Conservation (phyloP, 208 protist species). For the Phytomonas sp. region DNA sequence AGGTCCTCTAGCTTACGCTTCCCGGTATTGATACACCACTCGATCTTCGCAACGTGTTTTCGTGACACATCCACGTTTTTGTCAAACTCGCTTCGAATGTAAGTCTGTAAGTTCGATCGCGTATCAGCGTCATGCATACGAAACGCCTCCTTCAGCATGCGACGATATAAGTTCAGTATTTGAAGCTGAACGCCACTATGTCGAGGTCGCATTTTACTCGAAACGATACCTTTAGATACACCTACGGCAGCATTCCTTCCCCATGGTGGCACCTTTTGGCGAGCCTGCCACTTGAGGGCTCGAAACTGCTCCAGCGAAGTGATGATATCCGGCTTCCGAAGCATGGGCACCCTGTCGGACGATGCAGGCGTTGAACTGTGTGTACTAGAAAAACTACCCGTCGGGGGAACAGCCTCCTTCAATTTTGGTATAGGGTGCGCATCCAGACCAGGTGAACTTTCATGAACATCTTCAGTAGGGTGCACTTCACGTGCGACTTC, state of each 20-base stretch:
- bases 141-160: conserved; percentile 47
- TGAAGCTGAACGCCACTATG: conserved; percentile 79
- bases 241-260: not conserved
- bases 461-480: no score
- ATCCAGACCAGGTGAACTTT: no score
- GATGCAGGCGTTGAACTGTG: not conserved
- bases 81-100: conserved; percentile 73
- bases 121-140: conserved; percentile 54
- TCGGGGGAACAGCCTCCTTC: not conserved
- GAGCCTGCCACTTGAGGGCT: not conserved
- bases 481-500: not conserved
- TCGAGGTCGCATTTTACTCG: conserved; percentile 11
- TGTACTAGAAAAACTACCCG: not conserved
- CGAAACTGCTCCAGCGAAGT: not conserved
- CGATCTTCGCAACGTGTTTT: conserved; percentile 63
- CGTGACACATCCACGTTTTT: conserved; percentile 50
- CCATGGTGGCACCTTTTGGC: not conserved
- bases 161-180: conserved; percentile 59
- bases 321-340: conserved; percentile 1
- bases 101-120: conserved; percentile 26
- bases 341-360: not conserved
- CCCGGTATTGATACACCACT: conserved; percentile 75
- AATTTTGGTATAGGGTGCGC: not conserved
- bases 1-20: conserved; percentile 82
- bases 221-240: not conserved